These are phyloP conservation scores for Linderniella brevidens DNA, from an alignment of 257 asterid genomes.

Conservation along the genomic window DNA sequence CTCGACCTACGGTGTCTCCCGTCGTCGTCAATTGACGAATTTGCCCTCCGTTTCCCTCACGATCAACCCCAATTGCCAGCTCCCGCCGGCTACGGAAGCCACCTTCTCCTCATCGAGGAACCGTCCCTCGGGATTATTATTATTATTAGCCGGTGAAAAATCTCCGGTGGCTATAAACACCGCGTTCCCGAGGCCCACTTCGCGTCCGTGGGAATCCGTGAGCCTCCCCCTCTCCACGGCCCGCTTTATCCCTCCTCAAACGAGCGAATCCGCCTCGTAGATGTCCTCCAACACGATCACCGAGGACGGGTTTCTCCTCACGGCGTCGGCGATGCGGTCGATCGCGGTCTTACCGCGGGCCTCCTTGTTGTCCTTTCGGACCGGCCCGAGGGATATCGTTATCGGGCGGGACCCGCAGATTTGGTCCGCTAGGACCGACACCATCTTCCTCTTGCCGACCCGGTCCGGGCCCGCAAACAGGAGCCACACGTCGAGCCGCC, in stretches of 20 bases:
- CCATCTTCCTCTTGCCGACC: slow-evolving; percentile 72
- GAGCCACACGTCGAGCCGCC: slow-evolving; percentile 60
- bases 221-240: slow-evolving; percentile 75
- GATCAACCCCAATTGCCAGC: slow-evolving; percentile 46
- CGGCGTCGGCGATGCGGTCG: slow-evolving; percentile 74
- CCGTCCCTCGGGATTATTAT: slow-evolving; percentile 20
- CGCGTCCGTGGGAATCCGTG: slow-evolving; percentile 73
- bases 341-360: slow-evolving; percentile 62
- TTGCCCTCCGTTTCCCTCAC: slow-evolving; percentile 41
- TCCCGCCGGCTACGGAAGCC: slow-evolving; percentile 21
- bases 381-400: slow-evolving; percentile 41
- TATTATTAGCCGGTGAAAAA: slow-evolving; percentile 48
- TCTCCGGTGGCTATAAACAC: slow-evolving; percentile 61
- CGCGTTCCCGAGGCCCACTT: slow-evolving; percentile 66
- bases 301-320: slow-evolving; percentile 51
- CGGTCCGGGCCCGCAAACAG: slow-evolving; percentile 80
- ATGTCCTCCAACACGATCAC: slow-evolving; percentile 73
- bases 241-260: slow-evolving; percentile 39
- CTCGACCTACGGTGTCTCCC: slow-evolving; percentile 21
- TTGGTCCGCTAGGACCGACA: slow-evolving; percentile 56
- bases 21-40: too few species aligned
- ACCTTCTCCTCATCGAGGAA: slow-evolving; percentile 34
- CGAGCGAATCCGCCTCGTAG: slow-evolving; percentile 52
- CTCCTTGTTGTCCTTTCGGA: slow-evolving; percentile 33
- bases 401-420: slow-evolving; percentile 38